Evolutionary conservation across 2,329 filamentous ascomycete genomes (phyloP), one percentile per base, ranked within the genome.

Genomic region (Camillea tinctor): DNA sequence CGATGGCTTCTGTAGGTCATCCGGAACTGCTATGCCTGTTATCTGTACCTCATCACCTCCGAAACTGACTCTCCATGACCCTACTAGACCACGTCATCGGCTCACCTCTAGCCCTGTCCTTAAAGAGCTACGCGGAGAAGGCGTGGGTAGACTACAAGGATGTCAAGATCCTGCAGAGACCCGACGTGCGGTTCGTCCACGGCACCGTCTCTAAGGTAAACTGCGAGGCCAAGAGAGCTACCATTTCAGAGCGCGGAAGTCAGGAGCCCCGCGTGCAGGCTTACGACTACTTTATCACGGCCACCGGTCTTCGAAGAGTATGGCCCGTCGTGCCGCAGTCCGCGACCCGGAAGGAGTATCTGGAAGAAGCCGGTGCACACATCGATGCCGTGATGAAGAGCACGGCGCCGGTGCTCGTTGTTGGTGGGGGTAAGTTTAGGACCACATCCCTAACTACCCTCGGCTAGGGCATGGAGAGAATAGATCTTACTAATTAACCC

Each of bases 261-360:
- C 77, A 82, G 58, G 72, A 73, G 36, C 69, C 74, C 5, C 72
- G 66, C n/a, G 72, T 75, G 2, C 69, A 84, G 52, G 68, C 74
- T 7, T 94, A 94, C 69, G 91, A 94, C 76, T 93, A 88, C 72
- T 82, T 94, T n/a, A 77, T 94, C 56, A 85, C 87, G 4, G 86
- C 87, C 1, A 87, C 90, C 0, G 91, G 91, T 1, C 76, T 93
- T 51, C 83, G 86, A 57, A 80, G 91, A 55, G 84, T 80, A 2
- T 93, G 86, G 80, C 91, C 91, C 1, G 87, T 89, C 0, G 89
- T 92, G 0, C 91, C 91, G 0, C 87, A 88, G 72, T 84, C 86
- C 0, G 72, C 86, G 52, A 84, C 78, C 15, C 82, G 81, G 65
- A 84, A 88, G 65, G 77, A 84, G 57, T 93, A 89, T 71, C 76